Conservation (phyloP, 805 yeast species). For the Lipomyces sp. region DNA sequence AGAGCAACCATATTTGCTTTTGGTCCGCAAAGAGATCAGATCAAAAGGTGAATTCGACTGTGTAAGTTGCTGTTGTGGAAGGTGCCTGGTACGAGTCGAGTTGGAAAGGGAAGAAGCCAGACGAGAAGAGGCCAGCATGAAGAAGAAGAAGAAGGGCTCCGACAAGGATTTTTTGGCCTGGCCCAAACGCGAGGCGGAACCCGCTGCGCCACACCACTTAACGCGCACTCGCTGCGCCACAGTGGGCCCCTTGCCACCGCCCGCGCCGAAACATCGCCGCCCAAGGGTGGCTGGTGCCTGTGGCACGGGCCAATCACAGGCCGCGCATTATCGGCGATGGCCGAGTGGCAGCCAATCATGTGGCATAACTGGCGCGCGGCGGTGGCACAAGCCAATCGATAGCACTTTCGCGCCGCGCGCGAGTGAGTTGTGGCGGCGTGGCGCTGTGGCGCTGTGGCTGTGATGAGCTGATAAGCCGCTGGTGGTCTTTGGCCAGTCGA, state of each 20-base stretch:
- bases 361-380: not conserved
- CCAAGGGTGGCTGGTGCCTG: not conserved
- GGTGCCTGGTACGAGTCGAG: not conserved
- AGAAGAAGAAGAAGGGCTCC: no score
- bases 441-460: no score
- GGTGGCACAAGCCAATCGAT: not conserved
- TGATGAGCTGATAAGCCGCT: no score
- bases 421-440: no score
- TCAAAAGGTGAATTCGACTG: not conserved
- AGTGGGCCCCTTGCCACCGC: no score
- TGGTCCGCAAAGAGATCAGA: not conserved
- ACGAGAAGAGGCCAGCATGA: no score
- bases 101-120: not conserved
- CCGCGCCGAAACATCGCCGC: not conserved
- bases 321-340: not conserved
- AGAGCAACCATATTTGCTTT: not conserved
- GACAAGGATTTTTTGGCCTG: no score
- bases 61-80: constrained; percentile 3
- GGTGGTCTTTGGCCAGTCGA: no score
- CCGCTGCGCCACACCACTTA: no score
- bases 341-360: not conserved
- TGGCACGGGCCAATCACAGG: not conserved
- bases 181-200: no score
- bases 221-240: no score
- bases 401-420: not conserved